phyloP scores from a whole-genome alignment of 129 eudicot genomes.

The Artemisia annua region DNA sequence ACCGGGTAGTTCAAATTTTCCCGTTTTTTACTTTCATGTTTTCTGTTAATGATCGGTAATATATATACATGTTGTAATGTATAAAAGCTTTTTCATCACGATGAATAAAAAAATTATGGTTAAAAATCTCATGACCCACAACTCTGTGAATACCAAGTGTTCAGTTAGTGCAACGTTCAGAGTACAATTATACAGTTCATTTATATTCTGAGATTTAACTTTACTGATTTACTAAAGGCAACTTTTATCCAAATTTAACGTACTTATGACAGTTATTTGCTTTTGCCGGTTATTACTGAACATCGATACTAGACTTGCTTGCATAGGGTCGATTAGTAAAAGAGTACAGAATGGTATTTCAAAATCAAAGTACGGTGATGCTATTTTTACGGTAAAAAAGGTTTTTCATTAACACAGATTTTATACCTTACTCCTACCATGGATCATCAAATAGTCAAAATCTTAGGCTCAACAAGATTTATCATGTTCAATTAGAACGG shows the following conservation, averaged over 20 bases:
- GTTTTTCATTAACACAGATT: no score
- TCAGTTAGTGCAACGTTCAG: background rate
- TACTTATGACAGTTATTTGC: background rate
- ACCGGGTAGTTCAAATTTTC: background rate
- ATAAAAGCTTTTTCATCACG: background rate
- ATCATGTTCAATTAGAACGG: background rate
- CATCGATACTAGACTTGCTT: background rate
- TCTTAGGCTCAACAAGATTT: slow-evolving; percentile 3
- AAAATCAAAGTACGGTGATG: no score
- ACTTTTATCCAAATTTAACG: no score
- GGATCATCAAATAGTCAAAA: background rate
- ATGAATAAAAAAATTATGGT: background rate
- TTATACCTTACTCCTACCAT: background rate
- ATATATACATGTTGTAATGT: slow-evolving; percentile 14
- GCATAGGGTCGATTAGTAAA: background rate
- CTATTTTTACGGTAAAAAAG: no score
- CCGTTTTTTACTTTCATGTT: slow-evolving; percentile 5
- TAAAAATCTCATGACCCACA: background rate
- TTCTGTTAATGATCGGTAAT: slow-evolving; percentile 13
- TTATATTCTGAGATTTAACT: background rate
- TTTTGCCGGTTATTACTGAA: background rate
- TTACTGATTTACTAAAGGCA: background rate
- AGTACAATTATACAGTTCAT: background rate
- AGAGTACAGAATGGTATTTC: background rate
- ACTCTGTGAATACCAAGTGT: background rate